Percentiles rank a stretch among this genome's conserved stretches.
Evolutionary conservation across 2,329 filamentous ascomycete genomes (phyloP).

Genomic region (Pseudogymnoascus sp.): DNA sequence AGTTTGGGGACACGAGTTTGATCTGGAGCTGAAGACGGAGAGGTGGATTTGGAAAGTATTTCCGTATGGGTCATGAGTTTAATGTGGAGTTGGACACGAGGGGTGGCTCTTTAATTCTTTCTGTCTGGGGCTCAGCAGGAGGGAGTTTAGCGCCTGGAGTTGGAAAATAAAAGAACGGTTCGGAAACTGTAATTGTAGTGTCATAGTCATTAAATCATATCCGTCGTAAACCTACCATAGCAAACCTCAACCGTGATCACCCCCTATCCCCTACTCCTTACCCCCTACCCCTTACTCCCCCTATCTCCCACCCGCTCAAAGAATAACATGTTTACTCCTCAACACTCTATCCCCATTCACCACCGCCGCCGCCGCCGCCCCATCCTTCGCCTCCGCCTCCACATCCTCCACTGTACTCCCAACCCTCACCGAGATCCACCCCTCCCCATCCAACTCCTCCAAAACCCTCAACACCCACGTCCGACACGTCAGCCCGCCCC

Average conservation of each 20-base stretch:
- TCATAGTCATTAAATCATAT: background rate
- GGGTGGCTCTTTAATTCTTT: too few species aligned
- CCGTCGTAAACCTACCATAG: background rate
- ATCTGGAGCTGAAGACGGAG: background rate
- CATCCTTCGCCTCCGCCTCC: background rate
- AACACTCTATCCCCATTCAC: background rate
- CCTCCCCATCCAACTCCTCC: background rate
- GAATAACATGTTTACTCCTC: background rate
- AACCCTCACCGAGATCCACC: background rate
- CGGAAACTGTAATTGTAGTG: background rate
- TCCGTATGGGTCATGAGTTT: background rate
- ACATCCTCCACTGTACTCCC: slow-evolving; percentile 4
- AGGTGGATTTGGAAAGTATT: background rate
- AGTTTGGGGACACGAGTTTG: background rate
- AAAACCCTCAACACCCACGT: background rate
- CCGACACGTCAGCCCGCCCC: background rate
- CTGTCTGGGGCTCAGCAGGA: too few species aligned
- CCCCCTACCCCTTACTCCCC: background rate
- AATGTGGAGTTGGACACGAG: too few species aligned
- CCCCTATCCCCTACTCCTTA: too few species aligned
- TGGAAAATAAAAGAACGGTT: too few species aligned
- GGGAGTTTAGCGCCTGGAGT: too few species aligned
- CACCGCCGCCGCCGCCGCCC: background rate
- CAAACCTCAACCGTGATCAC: background rate
- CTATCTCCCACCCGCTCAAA: background rate